phyloP scores from a whole-genome alignment of 1,284 basidiomycete genomes.

The Pseudozyma flocculosa region DNA sequence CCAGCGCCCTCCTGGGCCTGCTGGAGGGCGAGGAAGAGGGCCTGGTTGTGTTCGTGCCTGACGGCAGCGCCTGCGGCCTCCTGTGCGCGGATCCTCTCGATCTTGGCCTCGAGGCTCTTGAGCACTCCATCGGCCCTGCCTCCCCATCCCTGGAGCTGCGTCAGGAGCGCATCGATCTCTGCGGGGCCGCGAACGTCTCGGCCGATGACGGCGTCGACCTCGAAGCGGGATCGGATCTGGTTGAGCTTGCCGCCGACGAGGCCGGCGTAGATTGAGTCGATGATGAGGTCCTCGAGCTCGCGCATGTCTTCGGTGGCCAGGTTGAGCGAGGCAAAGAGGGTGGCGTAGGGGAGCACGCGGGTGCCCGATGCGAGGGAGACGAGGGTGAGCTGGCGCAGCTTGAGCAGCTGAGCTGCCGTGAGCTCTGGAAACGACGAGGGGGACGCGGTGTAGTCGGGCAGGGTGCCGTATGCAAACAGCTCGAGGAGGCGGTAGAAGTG shows the following conservation, averaged over 20 bases:
- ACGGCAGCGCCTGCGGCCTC: too few species aligned
- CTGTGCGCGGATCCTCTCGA: too few species aligned
- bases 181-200: slow-evolving; percentile 66
- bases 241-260: slow-evolving; percentile 85
- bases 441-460: slow-evolving; percentile 64
- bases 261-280: slow-evolving; percentile 88
- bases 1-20: too few species aligned
- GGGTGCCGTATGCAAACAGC: slow-evolving; percentile 85
- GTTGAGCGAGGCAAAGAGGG: slow-evolving; percentile 19
- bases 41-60: too few species aligned
- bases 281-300: slow-evolving; percentile 89
- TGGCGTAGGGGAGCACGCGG: slow-evolving; percentile 22
- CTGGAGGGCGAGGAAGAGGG: too few species aligned
- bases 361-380: slow-evolving; percentile 62
- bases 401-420: slow-evolving; percentile 71
- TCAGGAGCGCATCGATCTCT: too few species aligned
- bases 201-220: slow-evolving; percentile 87
- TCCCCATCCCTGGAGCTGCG: too few species aligned
- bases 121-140: too few species aligned
- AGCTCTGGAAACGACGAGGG: slow-evolving; percentile 55
- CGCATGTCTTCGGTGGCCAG: slow-evolving; percentile 62
- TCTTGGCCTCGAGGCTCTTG: too few species aligned
- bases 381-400: slow-evolving; percentile 88
- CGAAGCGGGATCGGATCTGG: slow-evolving; percentile 79
- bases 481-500: slow-evolving; percentile 64